These are phyloP conservation scores for Hyphopichia homilentoma DNA, from an alignment of 805 yeast genomes.

Conservation along the genomic window DNA sequence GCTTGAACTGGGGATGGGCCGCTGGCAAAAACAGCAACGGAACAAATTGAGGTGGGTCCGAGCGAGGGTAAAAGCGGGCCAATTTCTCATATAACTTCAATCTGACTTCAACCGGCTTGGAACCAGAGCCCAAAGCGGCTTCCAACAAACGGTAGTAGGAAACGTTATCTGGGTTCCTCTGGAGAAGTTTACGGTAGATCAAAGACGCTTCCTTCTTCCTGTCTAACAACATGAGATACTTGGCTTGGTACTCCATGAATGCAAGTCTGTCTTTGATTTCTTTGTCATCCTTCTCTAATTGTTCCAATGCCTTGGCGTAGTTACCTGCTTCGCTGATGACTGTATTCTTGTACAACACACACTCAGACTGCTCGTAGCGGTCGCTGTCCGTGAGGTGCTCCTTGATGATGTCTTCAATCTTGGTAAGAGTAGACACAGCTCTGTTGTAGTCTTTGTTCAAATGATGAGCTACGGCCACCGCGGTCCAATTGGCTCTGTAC, in stretches of 20 bases:
- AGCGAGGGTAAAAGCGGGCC: conserved; percentile 68
- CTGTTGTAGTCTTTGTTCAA: conserved; percentile 61
- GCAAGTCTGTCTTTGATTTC: conserved; percentile 55
- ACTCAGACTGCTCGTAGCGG: conserved; percentile 76
- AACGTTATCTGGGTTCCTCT: conserved; percentile 81
- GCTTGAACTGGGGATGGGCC: conserved; percentile 43
- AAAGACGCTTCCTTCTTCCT: conserved; percentile 60
- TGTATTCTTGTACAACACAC: conserved; percentile 67
- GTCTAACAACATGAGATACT: conserved; percentile 56
- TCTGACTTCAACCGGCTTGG: conserved; percentile 44
- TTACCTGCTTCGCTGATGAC: conserved; percentile 64
- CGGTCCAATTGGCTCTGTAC: conserved; percentile 87
- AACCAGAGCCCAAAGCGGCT: conserved; percentile 50
- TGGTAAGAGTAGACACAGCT: conserved; percentile 68
- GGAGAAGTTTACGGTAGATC: conserved; percentile 63
- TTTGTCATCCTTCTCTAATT: conserved; percentile 49
- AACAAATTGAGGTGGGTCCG: conserved; percentile 74
- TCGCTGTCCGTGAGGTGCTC: conserved; percentile 67
- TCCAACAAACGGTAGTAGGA: conserved; percentile 68
- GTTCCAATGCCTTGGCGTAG: conserved; percentile 57
- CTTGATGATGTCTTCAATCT: conserved; percentile 71
- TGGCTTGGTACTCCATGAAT: conserved; percentile 63
- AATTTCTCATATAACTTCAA: conserved; percentile 62
- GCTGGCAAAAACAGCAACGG: conserved; percentile 73
- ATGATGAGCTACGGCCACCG: conserved; percentile 81